Base-by-base conservation (phyloP, 2,329 filamentous ascomycete genomes). In the Nothophoma quercina region DNA sequence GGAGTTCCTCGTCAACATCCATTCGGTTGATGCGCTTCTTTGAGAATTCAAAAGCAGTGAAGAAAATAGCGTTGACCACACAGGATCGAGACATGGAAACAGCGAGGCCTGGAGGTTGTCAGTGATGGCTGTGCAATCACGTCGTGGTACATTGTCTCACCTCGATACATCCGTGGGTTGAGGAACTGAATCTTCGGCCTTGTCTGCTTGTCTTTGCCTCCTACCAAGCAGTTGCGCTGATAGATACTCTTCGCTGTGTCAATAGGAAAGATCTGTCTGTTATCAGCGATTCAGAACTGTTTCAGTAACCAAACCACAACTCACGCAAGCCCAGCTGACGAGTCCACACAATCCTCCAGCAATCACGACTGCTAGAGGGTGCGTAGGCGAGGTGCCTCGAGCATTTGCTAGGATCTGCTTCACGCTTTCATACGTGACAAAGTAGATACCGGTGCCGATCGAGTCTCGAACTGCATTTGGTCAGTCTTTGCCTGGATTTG, bases 231-330 rank as follows among this genome's bases (percentile, higher is more conserved):
- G 62, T 92, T 91, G 38, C 90, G 86, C 70, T 96, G 91, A 69
- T 93, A 96, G 52, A 91, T 89, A 65, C 88, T 91, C 77, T 95
- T 95, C 42, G 89, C 89, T 6, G 89, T 91, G 72, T 95, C 90
- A 59, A 93, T 88, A 3, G 80, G 79, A 55, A 82, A 83, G 43
- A 82, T 81, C 79, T 80, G 28, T 10, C 3, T 13, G 3, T 2
- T 1, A 18, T 69, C 23, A 66, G 57, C 19, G 18, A n/a, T 26
- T 10, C 4, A 12, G 1, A 16, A 7, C 35, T 39, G 22, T 39
- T 8, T 9, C 9, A 39, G n/a, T n/a, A n/a, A n/a, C n/a, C 18
- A 18, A 7, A 13, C 6, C 8, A n/a, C 3, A 13, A 78, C 87
- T 68, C 76, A 90, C 88, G 85, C 70, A 90, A 38, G 89, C 88